Conservation (phyloP, 352 stramenopile genomes). For the Phytophthora sp. region DNA sequence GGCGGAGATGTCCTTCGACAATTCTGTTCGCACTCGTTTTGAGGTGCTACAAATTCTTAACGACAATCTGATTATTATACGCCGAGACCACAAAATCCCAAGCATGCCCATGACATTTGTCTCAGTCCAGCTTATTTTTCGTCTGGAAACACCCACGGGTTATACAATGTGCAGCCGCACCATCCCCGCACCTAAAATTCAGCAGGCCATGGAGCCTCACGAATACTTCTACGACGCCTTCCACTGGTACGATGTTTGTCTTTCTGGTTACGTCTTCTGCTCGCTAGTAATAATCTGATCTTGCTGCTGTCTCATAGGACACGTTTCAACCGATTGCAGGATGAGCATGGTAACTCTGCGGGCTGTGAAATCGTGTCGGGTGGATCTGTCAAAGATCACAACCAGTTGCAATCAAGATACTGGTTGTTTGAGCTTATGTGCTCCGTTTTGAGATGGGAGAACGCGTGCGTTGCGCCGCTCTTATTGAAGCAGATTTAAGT, state of each 20-base stretch:
- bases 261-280: too few relatives aligned
- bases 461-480: constrained; percentile 37
- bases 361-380: constrained; percentile 58
- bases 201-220: constrained; percentile 42
- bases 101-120: constrained; percentile 51
- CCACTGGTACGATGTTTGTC: constrained; percentile 40
- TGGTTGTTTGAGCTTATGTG: constrained; percentile 72
- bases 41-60: constrained; percentile 56
- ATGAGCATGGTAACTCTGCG: constrained; percentile 34
- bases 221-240: constrained; percentile 66
- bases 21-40: constrained; percentile 48
- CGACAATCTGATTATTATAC: constrained; percentile 60
- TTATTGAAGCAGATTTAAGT: constrained; percentile 32
- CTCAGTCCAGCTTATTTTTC: constrained; percentile 63
- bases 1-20: constrained; percentile 44
- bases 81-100: constrained; percentile 49
- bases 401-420: constrained; percentile 47
- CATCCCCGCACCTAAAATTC: constrained; percentile 53
- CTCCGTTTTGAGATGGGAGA: constrained; percentile 65
- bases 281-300: background rate
- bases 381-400: constrained; percentile 49
- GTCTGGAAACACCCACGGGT: constrained; percentile 50
- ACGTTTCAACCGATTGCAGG: constrained; percentile 55
- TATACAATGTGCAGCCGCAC: constrained; percentile 63
- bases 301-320: constrained; percentile 27